phyloP scores from a whole-genome alignment of 2,329 filamentous ascomycete genomes.

The Colletotrichum plurivorum region DNA sequence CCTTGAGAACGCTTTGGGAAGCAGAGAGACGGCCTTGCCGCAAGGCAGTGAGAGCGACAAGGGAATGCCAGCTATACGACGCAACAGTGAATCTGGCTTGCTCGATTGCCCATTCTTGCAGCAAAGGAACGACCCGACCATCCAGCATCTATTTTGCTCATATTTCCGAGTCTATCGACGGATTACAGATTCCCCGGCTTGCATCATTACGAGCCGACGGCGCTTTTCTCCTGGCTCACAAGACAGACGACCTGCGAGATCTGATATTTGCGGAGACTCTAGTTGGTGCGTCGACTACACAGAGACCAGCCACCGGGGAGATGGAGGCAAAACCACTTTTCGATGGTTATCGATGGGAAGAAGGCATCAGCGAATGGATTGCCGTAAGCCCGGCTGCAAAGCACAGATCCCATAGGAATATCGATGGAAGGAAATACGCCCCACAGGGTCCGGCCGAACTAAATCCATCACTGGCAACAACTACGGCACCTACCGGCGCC shows the following conservation, averaged over 20 bases:
- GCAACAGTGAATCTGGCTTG: constrained; percentile 57
- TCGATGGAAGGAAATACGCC: background rate
- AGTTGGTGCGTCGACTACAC: constrained; percentile 7
- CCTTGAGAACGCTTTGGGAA: constrained; percentile 7
- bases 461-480: background rate
- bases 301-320: background rate
- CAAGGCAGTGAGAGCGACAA: background rate
- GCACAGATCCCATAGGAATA: background rate
- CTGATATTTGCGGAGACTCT: constrained; percentile 66
- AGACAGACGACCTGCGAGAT: constrained; percentile 67
- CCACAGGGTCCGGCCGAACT: too few relatives aligned
- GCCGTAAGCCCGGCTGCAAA: constrained; percentile 28
- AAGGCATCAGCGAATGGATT: constrained; percentile 58
- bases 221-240: constrained; percentile 66
- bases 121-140: constrained; percentile 56
- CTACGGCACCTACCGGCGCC: too few relatives aligned
- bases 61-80: constrained; percentile 47
- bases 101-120: constrained; percentile 63
- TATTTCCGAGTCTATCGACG: constrained; percentile 58
- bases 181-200: constrained; percentile 50
- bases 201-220: constrained; percentile 59
- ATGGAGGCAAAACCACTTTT: constrained; percentile 41
- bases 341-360: constrained; percentile 57
- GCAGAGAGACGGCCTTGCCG: background rate
- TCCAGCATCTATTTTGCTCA: constrained; percentile 54